Evolutionary conservation across 1,284 basidiomycete genomes (phyloP), one percentile per base, ranked within the genome.

Genomic region (Tremellales sp.): DNA sequence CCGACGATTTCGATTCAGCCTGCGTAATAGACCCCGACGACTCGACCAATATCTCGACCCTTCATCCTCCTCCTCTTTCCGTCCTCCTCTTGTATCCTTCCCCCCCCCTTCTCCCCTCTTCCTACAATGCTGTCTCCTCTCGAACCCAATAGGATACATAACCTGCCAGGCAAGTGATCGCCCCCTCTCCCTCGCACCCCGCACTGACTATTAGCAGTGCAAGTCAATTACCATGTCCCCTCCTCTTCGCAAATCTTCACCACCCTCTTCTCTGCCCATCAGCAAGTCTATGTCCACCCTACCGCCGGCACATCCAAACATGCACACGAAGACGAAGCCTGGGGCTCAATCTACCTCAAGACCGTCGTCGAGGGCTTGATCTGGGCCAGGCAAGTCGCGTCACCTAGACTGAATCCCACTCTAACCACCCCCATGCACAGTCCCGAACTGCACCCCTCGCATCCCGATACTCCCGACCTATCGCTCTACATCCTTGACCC

Each of bases 321-420:
- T 21, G 56, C 51, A 42, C 53, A 49, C 2, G 53, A 57, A 12
- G 59, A 65, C 10, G 68, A 68, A 39, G 51, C 56, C 7, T 71
- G 67, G 65, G 69, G 69, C 6, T 65, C 63, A 7, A 71, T 70
- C 42, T 65, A 67, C 45, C 58, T 71, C 39, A 71, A 71, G 40
- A 63, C 66, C 14, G 65, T 70, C 1, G 58, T 68, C 3, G 59
- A 63, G 48, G 69, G 69, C n/a, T 58, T 71, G 13, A 34, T 68
- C 25, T 58, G 57, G 50, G 58, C 69, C 13, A 71, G 69, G 69
- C 68, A 46, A 50, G 60, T 48, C 24, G 26, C 22, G 34, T 19
- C 32, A n/a, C n/a, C n/a, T n/a, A n/a, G n/a, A n/a, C n/a, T n/a
- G n/a, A 39, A 16, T 26, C 25, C n/a, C 19, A 24, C 12, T 9